phyloP scores from a whole-genome alignment of 768 basidiomycete species.

The Brasilioporus rufonigricans region DNA sequence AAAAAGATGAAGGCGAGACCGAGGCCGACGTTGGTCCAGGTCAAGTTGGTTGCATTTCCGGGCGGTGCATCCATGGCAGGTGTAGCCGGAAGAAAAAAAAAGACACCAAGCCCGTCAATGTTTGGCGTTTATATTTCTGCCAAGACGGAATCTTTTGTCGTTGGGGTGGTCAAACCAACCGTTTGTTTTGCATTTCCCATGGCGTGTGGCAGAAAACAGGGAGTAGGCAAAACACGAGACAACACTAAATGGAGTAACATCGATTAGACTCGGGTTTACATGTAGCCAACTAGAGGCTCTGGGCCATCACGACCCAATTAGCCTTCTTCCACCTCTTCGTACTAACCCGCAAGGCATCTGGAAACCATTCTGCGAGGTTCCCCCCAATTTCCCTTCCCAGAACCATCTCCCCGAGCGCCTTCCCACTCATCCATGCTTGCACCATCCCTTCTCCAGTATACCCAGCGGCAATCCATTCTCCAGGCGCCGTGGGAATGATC shows the following conservation, averaged over 20 bases:
- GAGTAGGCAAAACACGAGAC: too few relatives aligned
- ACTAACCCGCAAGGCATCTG: slow-evolving; percentile 46
- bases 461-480: slow-evolving; percentile 74
- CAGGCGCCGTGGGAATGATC: slow-evolving; percentile 35
- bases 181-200: too few relatives aligned
- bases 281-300: slow-evolving; percentile 29
- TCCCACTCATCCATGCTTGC: slow-evolving; percentile 65
- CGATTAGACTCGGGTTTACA: too few relatives aligned
- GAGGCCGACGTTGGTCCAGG: slow-evolving; percentile 74
- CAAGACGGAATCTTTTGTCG: too few relatives aligned
- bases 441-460: slow-evolving; percentile 76
- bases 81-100: not conserved
- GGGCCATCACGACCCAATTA: slow-evolving; percentile 43
- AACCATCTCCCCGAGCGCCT: slow-evolving; percentile 60
- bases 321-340: slow-evolving; percentile 53
- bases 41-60: slow-evolving; percentile 35
- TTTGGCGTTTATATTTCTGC: too few relatives aligned
- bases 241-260: too few relatives aligned
- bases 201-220: not conserved
- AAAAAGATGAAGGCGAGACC: slow-evolving; percentile 75
- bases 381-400: slow-evolving; percentile 35
- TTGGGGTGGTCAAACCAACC: too few relatives aligned
- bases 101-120: not conserved
- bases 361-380: slow-evolving; percentile 44
- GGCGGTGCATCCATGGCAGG: slow-evolving; percentile 32